Evolutionary conservation across 805 yeast species (phyloP), one percentile per base, ranked within the genome.

Genomic region (Saccharomycopsis sp.): DNA sequence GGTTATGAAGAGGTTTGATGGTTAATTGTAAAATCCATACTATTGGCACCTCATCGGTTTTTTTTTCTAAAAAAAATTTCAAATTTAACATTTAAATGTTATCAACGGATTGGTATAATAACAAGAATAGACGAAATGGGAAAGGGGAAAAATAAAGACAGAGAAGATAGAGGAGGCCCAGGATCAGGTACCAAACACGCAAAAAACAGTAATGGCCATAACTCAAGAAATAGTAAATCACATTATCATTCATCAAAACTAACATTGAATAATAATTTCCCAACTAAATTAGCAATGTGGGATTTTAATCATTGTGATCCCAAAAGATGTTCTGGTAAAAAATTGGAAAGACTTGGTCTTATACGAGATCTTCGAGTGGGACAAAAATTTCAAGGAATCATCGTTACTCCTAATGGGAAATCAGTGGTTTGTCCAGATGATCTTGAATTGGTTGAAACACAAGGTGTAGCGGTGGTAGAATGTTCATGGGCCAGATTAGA

Each of bases 281-380:
- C 94, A 1, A 79, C 81, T 26, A 87, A 85, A 53, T 59, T 88
- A 47, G 96, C 96, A 14, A 89, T 89, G 98, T 89, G 98, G 96
- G 98, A 92, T 58, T 92, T 92, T 55, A 95, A 88, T 50, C 98
- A 92, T 56, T 92, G 98, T 63, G 98, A 92, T 61, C 98, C 98
- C 1, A 92, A 92, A 56, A 70, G 96, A 55, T 92, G 98, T 57
- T 80, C 94, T 49, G 98, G 98, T 15, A 92, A 92, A 63, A 88
- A 87, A 57, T 66, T 92, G 23, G 96, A 86, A 53, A 68, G 97
- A 41, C 59, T 89, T 17, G 97, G 97, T 1, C 61, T 86, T 17
- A 88, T 92, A 37, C 74, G 76, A 46, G 73, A 74, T 40, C 57
- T 92, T 46, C 64, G 94, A 45, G 74, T 92, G n/a, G 98, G 98